Percentiles rank a stretch among this genome's conserved stretches.
These are phyloP conservation scores for Auxenochlorella pyrenoidosa DNA, from an alignment of 139 green algal species.

Conservation along the genomic window DNA sequence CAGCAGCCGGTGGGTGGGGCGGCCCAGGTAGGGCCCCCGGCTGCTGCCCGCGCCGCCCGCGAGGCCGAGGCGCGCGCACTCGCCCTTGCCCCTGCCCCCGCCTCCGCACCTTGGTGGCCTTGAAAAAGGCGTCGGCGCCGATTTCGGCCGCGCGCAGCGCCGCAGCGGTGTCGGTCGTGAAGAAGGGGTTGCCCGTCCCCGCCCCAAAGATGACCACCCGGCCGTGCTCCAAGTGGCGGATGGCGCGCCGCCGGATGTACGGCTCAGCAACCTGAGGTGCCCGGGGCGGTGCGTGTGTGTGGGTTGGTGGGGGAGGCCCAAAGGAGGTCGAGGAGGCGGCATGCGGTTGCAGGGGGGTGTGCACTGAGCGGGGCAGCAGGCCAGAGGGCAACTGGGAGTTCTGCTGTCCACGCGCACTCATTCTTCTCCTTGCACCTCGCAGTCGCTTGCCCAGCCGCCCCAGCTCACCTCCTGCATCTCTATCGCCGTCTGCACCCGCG, in stretches of 20 bases:
- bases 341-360: background rate
- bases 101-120: conserved; percentile 86
- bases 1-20: no score
- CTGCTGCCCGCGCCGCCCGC: no score
- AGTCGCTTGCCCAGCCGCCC: background rate
- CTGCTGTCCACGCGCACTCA: no score
- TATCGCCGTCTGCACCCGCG: conserved; percentile 94
- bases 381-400: no score
- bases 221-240: conserved; percentile 94
- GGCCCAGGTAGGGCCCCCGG: no score
- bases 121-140: conserved; percentile 90
- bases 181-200: conserved; percentile 98
- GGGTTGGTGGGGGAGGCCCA: background rate
- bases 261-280: conserved; percentile 92
- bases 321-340: background rate
- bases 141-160: conserved; percentile 97
- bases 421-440: no score
- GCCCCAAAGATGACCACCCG: conserved; percentile 98
- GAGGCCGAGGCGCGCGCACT: no score
- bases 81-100: no score
- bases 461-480: conserved; percentile 76
- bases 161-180: conserved; percentile 98
- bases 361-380: no score
- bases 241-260: conserved; percentile 95
- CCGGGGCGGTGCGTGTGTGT: background rate